Base-by-base conservation (phyloP, 495 filamentous ascomycete species). In the Penicillium roqueforti region DNA sequence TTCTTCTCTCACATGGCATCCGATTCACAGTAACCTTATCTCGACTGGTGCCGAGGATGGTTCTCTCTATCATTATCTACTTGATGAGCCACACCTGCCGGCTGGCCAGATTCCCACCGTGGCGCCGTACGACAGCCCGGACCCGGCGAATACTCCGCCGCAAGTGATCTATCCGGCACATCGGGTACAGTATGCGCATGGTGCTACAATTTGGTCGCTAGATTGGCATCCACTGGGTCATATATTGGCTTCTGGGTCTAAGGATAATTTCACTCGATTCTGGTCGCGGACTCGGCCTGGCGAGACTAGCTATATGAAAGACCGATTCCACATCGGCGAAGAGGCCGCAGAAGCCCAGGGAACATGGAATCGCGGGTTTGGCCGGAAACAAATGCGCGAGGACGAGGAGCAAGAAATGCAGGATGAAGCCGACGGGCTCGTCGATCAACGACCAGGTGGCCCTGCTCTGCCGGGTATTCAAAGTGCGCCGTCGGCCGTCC, bases 201-300 rank as follows among this genome's bases (percentile, higher is more conserved):
- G 92, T 36, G 92, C 89, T 59, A 87, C 91, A 9, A 92, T 98
- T 52, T 98, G 93, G 93, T 92, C 91, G 4, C 77, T 98, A 20
- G 91, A 96, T 75, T 98, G 93, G 89, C 93, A 98, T 62, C 93
- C 93, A 1, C 76, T 97, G 0, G 93, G 93, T 19, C 93, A 98
- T 62, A 92, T 98, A 54, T 80, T 98, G 23, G 91, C 91, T n/a
- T 95, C 93, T n/a, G 93, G 93, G 4, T 96, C 92, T 3, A 98
- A 98, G 68, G 93, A 98, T 69, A 87, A 92, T 42, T 89, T 95
- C 41, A 97, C 93, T 7, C 83, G 92, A 31, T 98, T 98, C 75
- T 98, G 93, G 93, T 88, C 90, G 13, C 83, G 93, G 18, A 77
- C 88, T 6, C 76, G 93, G 42, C 93, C 93, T 3, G 93, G 93